These are phyloP conservation scores for Chrysosporium queenslandicum DNA, from an alignment of 2,329 filamentous ascomycete species.

Conservation along the genomic window DNA sequence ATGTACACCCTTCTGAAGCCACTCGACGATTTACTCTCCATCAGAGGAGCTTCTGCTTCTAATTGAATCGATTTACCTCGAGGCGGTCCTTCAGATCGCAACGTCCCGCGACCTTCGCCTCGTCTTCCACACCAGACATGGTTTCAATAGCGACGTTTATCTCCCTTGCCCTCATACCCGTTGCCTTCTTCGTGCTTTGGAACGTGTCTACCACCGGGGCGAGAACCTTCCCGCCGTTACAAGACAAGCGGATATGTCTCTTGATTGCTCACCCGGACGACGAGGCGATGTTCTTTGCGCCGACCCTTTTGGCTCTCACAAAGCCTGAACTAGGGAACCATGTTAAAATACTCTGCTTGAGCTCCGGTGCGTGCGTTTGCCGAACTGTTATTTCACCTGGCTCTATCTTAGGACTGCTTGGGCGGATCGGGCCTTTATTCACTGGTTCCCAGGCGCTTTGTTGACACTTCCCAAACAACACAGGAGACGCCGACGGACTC, in stretches of 20 bases:
- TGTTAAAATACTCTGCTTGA: conserved; percentile 87
- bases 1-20: background rate
- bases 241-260: conserved; percentile 77
- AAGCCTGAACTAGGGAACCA: conserved; percentile 72
- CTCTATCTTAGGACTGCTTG: background rate
- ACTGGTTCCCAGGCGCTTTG: background rate
- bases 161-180: conserved; percentile 29
- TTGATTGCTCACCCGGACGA: conserved; percentile 97
- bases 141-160: conserved; percentile 16
- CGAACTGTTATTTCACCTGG: background rate
- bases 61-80: background rate
- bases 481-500: conserved; percentile 75
- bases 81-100: background rate
- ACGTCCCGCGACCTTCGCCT: background rate
- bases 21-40: background rate
- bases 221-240: conserved; percentile 49
- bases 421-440: background rate
- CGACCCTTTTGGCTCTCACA: conserved; percentile 75
- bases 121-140: conserved; percentile 3
- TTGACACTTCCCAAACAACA: background rate
- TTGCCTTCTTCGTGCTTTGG: conserved; percentile 37
- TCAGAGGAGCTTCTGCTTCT: background rate
- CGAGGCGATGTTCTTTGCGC: conserved; percentile 98
- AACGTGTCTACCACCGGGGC: conserved; percentile 32
- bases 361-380: conserved; percentile 51